phyloP scores from a whole-genome alignment of 1,139 yeast genomes.

The Nakaseomyces sp. region DNA sequence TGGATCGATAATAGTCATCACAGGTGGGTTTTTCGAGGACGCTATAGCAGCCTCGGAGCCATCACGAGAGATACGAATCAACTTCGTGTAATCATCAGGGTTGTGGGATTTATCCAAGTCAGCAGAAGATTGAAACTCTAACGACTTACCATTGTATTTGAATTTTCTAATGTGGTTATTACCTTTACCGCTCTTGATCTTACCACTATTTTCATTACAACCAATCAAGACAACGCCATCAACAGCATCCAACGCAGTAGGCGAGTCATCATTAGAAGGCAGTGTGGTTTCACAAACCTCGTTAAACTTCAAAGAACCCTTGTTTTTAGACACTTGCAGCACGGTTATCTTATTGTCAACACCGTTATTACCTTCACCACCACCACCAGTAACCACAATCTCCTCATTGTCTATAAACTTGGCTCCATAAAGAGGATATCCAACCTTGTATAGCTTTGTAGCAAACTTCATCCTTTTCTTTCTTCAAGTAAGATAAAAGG shows the following conservation, averaged over 20 bases:
- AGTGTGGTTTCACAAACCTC: constrained; percentile 52
- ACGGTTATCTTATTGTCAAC: constrained; percentile 77
- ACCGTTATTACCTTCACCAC: constrained; percentile 91
- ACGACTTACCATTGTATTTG: constrained; percentile 36
- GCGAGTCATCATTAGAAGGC: constrained; percentile 63
- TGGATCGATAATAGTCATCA: constrained; percentile 50
- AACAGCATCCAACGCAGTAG: constrained; percentile 55
- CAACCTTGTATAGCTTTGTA: constrained; percentile 40
- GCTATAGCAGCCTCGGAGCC: constrained; percentile 54
- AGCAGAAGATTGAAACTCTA: constrained; percentile 48
- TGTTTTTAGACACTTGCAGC: constrained; percentile 43
- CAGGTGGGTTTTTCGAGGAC: constrained; percentile 50
- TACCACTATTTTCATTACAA: constrained; percentile 57
- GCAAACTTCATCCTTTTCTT: constrained; percentile 25
- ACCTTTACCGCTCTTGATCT: constrained; percentile 46
- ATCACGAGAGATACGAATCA: constrained; percentile 45
- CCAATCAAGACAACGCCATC: constrained; percentile 54
- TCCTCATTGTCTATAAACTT: constrained; percentile 54
- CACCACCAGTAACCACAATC: constrained; percentile 79
- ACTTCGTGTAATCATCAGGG: constrained; percentile 52
- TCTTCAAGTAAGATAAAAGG: too few species aligned
- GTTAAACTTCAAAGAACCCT: not conserved
- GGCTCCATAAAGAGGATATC: constrained; percentile 77
- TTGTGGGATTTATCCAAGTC: constrained; percentile 32
- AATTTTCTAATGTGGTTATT: constrained; percentile 69